A percentile compares a stretch with the other conserved stretches of the same genome.
These are phyloP conservation scores for Westerdykella ornata DNA, from an alignment of 2,329 filamentous ascomycete genomes.

Conservation along the genomic window DNA sequence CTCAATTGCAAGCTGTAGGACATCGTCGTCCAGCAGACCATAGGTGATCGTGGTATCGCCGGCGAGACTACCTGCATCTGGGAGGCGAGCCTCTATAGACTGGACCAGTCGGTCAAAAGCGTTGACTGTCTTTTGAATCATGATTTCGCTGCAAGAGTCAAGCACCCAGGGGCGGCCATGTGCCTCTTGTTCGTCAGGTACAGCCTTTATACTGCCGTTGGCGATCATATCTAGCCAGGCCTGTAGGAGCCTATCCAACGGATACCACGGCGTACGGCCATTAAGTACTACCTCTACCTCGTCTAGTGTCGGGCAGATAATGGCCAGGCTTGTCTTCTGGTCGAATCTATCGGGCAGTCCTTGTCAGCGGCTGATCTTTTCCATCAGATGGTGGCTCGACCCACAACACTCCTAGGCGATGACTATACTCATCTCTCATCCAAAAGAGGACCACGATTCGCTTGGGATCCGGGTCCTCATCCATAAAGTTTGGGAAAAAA, in stretches of 20 bases:
- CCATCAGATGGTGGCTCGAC: too few species aligned
- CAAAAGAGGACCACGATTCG: conserved; percentile 5
- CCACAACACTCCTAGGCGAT: conserved; percentile 6
- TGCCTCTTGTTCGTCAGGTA: background rate
- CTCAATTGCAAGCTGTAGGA: conserved; percentile 1
- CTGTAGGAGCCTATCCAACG: conserved; percentile 9
- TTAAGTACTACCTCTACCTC: conserved; percentile 3
- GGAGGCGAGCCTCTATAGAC: conserved; percentile 9
- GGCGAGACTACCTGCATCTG: background rate
- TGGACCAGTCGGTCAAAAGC: conserved; percentile 9
- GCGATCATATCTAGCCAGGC: conserved; percentile 13
- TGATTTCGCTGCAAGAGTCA: conserved; percentile 6
- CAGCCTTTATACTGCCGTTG: conserved; percentile 10
- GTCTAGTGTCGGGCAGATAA: conserved; percentile 5
- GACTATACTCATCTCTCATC: conserved; percentile 1
- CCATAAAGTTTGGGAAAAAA: too few species aligned
- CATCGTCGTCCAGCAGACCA: conserved; percentile 3
- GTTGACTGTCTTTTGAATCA: conserved; percentile 9
- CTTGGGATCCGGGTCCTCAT: background rate
- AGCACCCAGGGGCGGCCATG: conserved; percentile 7
- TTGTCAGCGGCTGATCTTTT: background rate
- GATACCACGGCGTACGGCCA: conserved; percentile 9
- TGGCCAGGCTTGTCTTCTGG: conserved; percentile 7
- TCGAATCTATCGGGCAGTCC: conserved; percentile 5
- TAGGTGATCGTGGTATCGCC: background rate